Conservation (phyloP, 2,329 filamentous ascomycete species). For the Penicillium frequentans region DNA sequence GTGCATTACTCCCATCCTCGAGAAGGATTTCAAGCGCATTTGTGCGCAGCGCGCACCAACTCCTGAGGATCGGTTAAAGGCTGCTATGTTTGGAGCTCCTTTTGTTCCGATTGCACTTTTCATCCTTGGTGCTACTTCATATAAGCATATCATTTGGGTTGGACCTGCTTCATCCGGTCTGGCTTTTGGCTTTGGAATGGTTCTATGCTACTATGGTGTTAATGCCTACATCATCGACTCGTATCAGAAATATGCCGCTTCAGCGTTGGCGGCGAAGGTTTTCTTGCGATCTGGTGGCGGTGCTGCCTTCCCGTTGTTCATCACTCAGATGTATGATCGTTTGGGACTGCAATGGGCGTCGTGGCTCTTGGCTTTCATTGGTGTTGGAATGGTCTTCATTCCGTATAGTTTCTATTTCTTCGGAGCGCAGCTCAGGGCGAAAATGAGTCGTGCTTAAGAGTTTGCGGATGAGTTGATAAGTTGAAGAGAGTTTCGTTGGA, state of each 20-base stretch:
- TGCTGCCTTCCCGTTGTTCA: constrained; percentile 71
- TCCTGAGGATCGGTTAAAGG: constrained; percentile 71
- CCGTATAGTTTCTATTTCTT: constrained; percentile 22
- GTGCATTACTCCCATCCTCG: constrained; percentile 52
- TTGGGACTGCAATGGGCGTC: constrained; percentile 74
- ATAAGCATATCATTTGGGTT: constrained; percentile 55
- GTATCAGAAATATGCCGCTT: constrained; percentile 45
- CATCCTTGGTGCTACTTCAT: constrained; percentile 65
- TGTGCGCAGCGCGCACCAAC: constrained; percentile 64
- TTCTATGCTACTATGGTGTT: constrained; percentile 73
- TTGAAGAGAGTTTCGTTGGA: neutral
- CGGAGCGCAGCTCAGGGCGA: constrained; percentile 16
- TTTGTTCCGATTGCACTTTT: constrained; percentile 64
- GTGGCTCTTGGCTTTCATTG: constrained; percentile 62
- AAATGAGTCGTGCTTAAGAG: constrained; percentile 2
- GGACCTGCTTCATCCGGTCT: constrained; percentile 60
- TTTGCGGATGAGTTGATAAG: neutral
- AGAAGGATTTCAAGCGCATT: constrained; percentile 70
- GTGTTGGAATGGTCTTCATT: constrained; percentile 22
- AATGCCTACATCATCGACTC: constrained; percentile 74
- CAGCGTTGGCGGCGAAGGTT: constrained; percentile 47
- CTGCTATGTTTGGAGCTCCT: constrained; percentile 71
- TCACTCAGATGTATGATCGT: constrained; percentile 70
- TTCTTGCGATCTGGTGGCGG: constrained; percentile 62
- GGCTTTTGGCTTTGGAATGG: constrained; percentile 74